Conservation (phyloP, 2,329 filamentous ascomycete genomes). For the Arachnomyces sp. region DNA sequence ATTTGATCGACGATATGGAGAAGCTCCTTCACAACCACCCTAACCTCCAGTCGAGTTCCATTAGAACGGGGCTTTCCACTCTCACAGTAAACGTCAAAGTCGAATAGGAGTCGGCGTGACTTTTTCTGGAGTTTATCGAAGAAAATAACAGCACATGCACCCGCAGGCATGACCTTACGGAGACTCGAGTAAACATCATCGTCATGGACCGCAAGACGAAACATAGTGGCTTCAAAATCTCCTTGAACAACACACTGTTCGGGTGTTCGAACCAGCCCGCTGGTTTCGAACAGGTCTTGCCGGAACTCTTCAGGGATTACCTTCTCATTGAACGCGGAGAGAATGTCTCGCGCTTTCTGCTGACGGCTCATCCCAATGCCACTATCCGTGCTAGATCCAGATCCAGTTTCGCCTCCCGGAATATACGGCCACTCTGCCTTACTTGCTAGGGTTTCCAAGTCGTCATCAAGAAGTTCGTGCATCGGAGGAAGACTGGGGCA, state of each 20-base stretch:
- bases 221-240: conserved; percentile 39
- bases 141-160: conserved; percentile 36
- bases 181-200: conserved; percentile 35
- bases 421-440: conserved; percentile 29
- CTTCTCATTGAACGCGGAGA: conserved; percentile 36
- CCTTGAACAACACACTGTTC: conserved; percentile 39
- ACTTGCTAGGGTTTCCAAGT: conserved; percentile 25
- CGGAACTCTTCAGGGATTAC: conserved; percentile 37
- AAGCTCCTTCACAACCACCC: conserved; percentile 26
- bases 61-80: conserved; percentile 22
- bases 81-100: conserved; percentile 34
- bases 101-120: conserved; percentile 25
- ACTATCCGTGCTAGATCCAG: conserved; percentile 11
- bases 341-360: conserved; percentile 36
- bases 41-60: conserved; percentile 19
- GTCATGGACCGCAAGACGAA: conserved; percentile 39
- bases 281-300: conserved; percentile 30
- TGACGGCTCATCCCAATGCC: conserved; percentile 26
- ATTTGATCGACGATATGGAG: conserved; percentile 24
- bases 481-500: conserved; percentile 23
- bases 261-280: conserved; percentile 24
- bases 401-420: conserved; percentile 15
- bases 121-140: conserved; percentile 36
- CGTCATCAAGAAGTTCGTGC: conserved; percentile 25
- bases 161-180: conserved; percentile 35